Evolutionary conservation across 257 asterid species (phyloP).

Genomic region (Petrea volubilis): DNA sequence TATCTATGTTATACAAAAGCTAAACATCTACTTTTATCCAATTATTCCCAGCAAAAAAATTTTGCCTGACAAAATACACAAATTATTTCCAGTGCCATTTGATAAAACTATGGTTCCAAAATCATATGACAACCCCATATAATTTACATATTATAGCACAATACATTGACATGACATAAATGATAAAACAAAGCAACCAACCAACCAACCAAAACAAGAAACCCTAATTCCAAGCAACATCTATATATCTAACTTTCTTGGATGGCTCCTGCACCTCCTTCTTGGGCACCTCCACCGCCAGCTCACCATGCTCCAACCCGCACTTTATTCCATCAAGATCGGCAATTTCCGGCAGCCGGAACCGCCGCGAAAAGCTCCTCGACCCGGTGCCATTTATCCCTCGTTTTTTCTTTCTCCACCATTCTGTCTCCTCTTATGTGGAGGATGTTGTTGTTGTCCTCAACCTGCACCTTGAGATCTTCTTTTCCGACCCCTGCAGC

Average conservation of each 20-base stretch:
- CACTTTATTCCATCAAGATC: slow-evolving; percentile 27
- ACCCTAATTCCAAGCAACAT: not conserved
- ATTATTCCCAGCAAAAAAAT: too few relatives aligned
- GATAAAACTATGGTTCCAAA: too few relatives aligned
- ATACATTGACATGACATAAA: too few relatives aligned
- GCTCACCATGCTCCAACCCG: slow-evolving; percentile 33
- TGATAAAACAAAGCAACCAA: too few relatives aligned
- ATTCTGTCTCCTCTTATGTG: slow-evolving; percentile 31
- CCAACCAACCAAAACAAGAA: too few relatives aligned
- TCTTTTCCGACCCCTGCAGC: slow-evolving; percentile 39
- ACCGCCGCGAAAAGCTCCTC: slow-evolving; percentile 33
- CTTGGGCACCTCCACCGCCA: slow-evolving; percentile 33
- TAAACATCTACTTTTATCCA: too few relatives aligned
- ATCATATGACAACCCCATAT: too few relatives aligned
- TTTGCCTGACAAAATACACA: too few relatives aligned
- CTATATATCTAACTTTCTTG: slow-evolving; percentile 14
- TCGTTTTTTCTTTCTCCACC: slow-evolving; percentile 31
- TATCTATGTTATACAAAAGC: too few relatives aligned
- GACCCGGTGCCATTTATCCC: slow-evolving; percentile 41
- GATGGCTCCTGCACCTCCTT: slow-evolving; percentile 18
- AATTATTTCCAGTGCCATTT: too few relatives aligned
- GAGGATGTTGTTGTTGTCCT: slow-evolving; percentile 30
- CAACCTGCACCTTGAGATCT: slow-evolving; percentile 44
- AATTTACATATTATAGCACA: too few relatives aligned
- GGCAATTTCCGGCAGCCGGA: slow-evolving; percentile 42